Evolutionary conservation across 805 yeast species (phyloP).

Genomic region (Saturnispora dispora): DNA sequence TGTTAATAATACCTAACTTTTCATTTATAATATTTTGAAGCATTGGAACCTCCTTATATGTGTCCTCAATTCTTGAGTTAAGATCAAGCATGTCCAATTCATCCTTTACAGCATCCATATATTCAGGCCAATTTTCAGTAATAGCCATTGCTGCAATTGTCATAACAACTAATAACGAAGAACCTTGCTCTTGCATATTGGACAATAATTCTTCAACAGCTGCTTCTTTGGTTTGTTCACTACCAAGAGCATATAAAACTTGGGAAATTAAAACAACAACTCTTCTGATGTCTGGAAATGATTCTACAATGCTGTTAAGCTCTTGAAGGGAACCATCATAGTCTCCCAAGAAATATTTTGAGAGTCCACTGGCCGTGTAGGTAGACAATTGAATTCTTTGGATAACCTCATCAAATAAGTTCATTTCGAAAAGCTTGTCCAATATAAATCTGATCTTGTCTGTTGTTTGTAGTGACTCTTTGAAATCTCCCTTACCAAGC

Average conservation of each 20-base stretch:
- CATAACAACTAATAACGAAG: conserved; percentile 57
- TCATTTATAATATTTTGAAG: conserved; percentile 44
- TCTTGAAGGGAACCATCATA: conserved; percentile 60
- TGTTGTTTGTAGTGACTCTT: conserved; percentile 51
- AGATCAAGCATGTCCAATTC: conserved; percentile 51
- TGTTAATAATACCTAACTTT: conserved; percentile 22
- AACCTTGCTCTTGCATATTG: conserved; percentile 53
- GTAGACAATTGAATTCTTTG: conserved; percentile 42
- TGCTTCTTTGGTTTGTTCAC: conserved; percentile 68
- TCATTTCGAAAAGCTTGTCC: conserved; percentile 28
- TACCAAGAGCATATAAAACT: conserved; percentile 67
- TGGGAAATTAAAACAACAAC: conserved; percentile 71
- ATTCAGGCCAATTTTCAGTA: conserved; percentile 48
- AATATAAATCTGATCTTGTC: conserved; percentile 44
- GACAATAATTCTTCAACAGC: conserved; percentile 77
- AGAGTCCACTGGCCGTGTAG: conserved; percentile 62
- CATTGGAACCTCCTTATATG: conserved; percentile 46
- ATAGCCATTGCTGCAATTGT: conserved; percentile 75
- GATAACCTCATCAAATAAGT: conserved; percentile 25
- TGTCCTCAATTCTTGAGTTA: conserved; percentile 37
- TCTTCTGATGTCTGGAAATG: conserved; percentile 49
- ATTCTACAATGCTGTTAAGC: conserved; percentile 53
- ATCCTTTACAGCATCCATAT: conserved; percentile 50
- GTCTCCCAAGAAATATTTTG: conserved; percentile 52
- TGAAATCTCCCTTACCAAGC: conserved; percentile 51